Conservation (phyloP, 1,139 yeast species). For the Taphrina flavorubra region DNA sequence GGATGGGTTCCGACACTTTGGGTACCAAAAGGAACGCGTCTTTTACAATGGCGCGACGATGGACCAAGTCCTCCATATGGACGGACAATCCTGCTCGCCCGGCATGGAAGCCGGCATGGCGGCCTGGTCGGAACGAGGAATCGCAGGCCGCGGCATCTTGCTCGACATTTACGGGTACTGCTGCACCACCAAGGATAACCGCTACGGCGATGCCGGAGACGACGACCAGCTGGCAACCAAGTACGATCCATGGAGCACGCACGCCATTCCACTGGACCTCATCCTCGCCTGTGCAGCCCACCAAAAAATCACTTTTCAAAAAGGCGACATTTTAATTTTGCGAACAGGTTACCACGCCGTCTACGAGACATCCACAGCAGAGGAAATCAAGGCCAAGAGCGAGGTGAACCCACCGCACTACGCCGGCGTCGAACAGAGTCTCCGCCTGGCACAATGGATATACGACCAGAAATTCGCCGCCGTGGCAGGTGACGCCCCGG, state of each 20-base stretch:
- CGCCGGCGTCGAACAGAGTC: slow-evolving; percentile 48
- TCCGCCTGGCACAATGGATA: slow-evolving; percentile 47
- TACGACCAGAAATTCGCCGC: slow-evolving; percentile 50
- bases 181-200: not conserved
- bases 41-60: slow-evolving; percentile 49
- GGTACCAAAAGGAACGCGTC: slow-evolving; percentile 45
- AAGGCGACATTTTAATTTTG: slow-evolving; percentile 50
- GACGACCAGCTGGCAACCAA: slow-evolving; percentile 47
- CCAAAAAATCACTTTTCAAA: slow-evolving; percentile 47
- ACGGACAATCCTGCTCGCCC: slow-evolving; percentile 45
- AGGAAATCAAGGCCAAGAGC: slow-evolving; percentile 43
- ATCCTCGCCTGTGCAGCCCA: slow-evolving; percentile 47
- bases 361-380: slow-evolving; percentile 47
- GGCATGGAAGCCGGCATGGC: slow-evolving; percentile 49
- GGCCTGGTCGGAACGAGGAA: slow-evolving; percentile 50
- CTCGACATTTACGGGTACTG: slow-evolving; percentile 50
- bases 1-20: slow-evolving; percentile 52
- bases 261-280: slow-evolving; percentile 47
- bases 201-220: too few species aligned
- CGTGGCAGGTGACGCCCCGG: slow-evolving; percentile 49
- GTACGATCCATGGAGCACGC: slow-evolving; percentile 48
- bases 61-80: slow-evolving; percentile 47
- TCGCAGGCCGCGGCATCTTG: slow-evolving; percentile 51
- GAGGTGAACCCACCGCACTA: slow-evolving; percentile 45
- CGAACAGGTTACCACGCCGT: slow-evolving; percentile 50